Conservation (phyloP, 345 rosid genomes). For the thale cress (Arabidopsis thaliana) region DNA sequence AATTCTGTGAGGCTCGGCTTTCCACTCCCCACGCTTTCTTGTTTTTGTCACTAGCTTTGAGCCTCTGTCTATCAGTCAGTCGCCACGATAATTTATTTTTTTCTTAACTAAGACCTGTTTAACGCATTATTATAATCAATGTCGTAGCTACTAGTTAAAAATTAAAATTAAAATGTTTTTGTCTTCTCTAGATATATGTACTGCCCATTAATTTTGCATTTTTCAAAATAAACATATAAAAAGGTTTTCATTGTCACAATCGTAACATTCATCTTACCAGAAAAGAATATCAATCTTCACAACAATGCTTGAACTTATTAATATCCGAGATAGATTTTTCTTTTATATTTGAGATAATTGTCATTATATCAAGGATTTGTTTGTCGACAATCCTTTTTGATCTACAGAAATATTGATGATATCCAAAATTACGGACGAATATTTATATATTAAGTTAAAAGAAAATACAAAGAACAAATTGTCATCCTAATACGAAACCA, state of each 20-base stretch:
- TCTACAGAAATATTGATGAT: background rate
- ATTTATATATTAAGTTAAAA: background rate
- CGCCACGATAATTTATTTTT: background rate
- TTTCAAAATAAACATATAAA: background rate
- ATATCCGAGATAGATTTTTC: background rate
- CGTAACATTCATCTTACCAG: background rate
- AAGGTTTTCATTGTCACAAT: background rate
- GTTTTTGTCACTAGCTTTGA: background rate
- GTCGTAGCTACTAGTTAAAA: background rate
- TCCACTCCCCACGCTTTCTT: conserved; percentile 27
- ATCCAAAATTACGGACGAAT: background rate
- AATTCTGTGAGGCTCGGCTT: conserved; percentile 29
- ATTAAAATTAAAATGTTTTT: background rate
- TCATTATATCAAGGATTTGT: conserved; percentile 4
- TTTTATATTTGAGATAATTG: background rate
- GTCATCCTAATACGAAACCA: conserved; percentile 32
- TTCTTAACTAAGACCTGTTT: background rate
- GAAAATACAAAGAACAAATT: background rate
- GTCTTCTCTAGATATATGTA: background rate
- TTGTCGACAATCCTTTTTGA: background rate
- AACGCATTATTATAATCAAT: background rate
- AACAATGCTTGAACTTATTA: background rate
- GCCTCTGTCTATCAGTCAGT: background rate
- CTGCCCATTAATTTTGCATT: background rate
- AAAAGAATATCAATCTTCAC: background rate